phyloP scores from a whole-genome alignment of 1,139 yeast species.

The Scheffersomyces stambukii region DNA sequence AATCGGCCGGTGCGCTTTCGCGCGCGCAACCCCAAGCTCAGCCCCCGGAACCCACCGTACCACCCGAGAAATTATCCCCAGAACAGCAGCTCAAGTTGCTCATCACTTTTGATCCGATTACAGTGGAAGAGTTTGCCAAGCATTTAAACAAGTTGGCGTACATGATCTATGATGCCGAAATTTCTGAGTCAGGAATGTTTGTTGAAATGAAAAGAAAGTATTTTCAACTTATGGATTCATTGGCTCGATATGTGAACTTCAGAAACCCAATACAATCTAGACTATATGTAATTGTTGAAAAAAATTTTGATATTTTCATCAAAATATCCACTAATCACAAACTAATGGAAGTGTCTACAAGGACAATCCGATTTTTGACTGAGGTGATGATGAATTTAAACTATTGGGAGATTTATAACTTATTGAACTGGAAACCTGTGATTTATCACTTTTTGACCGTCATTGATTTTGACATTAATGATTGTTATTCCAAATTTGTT shows the following conservation, averaged over 20 bases:
- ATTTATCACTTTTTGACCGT: constrained; percentile 38
- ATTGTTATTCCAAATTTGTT: constrained; percentile 35
- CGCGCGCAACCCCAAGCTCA: background rate
- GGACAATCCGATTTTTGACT: constrained; percentile 37
- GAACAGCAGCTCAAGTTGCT: constrained; percentile 29
- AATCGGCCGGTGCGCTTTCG: background rate
- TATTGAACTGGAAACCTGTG: constrained; percentile 42
- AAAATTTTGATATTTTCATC: constrained; percentile 38
- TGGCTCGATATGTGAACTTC: constrained; percentile 19
- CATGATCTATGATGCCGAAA: constrained; percentile 25
- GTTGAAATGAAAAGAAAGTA: too few species aligned
- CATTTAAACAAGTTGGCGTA: constrained; percentile 32
- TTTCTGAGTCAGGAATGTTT: too few species aligned
- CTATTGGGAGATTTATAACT: constrained; percentile 45
- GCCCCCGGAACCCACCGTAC: constrained; percentile 2
- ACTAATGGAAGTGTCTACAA: constrained; percentile 30
- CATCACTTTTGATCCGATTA: constrained; percentile 24
- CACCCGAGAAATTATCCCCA: constrained; percentile 11
- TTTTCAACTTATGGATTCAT: constrained; percentile 20
- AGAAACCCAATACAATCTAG: constrained; percentile 30
- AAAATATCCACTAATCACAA: constrained; percentile 29
- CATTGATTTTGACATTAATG: constrained; percentile 38
- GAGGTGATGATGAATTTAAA: constrained; percentile 35
- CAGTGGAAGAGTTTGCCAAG: constrained; percentile 34
- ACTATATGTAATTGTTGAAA: constrained; percentile 33